Conservation (phyloP, 805 yeast species). For the Wickerhamiella azyma region DNA sequence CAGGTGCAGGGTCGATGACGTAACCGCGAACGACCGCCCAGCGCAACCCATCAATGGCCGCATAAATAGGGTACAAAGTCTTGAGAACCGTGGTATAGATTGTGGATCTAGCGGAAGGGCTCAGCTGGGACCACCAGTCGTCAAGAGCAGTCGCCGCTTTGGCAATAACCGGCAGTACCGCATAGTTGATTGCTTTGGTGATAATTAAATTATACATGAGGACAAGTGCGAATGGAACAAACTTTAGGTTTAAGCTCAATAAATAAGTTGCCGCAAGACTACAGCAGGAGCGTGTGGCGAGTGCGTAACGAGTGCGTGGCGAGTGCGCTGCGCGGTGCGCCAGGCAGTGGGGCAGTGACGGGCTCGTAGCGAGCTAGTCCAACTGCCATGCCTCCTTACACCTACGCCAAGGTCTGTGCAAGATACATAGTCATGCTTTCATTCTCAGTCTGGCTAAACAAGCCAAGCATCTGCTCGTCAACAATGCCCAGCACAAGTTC, state of each 20-base stretch:
- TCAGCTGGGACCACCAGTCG: constrained; percentile 2
- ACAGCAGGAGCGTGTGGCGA: no score
- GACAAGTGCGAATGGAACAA: not conserved
- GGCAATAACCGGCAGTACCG: constrained; percentile 7
- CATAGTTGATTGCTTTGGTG: constrained; percentile 8
- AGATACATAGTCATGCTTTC: not conserved
- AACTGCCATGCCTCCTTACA: no score
- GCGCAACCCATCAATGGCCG: constrained; percentile 5
- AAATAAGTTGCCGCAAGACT: no score
- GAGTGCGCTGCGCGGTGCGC: no score
- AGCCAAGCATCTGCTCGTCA: constrained; percentile 3
- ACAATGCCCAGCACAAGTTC: constrained; percentile 1
- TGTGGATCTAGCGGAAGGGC: constrained; percentile 2
- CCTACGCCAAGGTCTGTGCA: not conserved
- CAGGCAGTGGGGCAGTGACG: no score
- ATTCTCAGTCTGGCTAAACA: not conserved
- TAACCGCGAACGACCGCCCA: constrained; percentile 6
- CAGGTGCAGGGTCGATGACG: constrained; percentile 4
- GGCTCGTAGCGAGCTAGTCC: no score
- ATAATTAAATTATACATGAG: not conserved
- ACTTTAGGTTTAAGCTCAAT: no score
- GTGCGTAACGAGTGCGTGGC: no score
- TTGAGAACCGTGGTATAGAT: not conserved
- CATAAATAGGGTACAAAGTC: not conserved
- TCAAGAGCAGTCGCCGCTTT: not conserved